phyloP scores from a whole-genome alignment of 345 rosid species.

The Pugionium cornutum region DNA sequence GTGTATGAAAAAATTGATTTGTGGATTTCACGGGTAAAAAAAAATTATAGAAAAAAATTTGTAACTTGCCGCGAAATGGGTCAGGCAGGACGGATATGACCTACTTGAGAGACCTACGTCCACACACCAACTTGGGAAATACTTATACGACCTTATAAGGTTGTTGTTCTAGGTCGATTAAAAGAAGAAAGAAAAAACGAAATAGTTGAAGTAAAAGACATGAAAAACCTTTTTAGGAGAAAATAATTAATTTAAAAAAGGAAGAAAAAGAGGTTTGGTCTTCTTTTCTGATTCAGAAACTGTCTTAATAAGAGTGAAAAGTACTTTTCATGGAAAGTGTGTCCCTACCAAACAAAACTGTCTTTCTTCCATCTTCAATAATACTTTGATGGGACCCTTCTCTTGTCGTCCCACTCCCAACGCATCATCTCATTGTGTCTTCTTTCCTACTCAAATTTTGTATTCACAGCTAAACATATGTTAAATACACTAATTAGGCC shows the following conservation, averaged over 20 bases:
- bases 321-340: slow-evolving; percentile 30
- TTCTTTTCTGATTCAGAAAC: slow-evolving; percentile 35
- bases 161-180: slow-evolving; percentile 3
- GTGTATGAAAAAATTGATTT: too few relatives aligned
- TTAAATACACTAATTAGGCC: too few relatives aligned
- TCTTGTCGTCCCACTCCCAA: slow-evolving; percentile 40
- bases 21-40: too few relatives aligned
- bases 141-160: background rate
- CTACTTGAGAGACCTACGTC: background rate
- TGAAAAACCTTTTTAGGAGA: slow-evolving; percentile 26
- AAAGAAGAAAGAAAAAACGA: background rate
- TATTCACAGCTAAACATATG: too few relatives aligned
- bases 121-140: slow-evolving; percentile 7
- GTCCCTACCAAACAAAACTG: slow-evolving; percentile 36
- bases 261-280: slow-evolving; percentile 42
- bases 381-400: slow-evolving; percentile 41
- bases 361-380: slow-evolving; percentile 43
- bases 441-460: too few relatives aligned
- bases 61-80: too few relatives aligned
- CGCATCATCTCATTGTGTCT: slow-evolving; percentile 23
- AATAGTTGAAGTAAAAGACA: slow-evolving; percentile 26
- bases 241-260: background rate
- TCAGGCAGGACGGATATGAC: too few relatives aligned
- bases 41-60: too few relatives aligned
- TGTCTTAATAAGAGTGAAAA: slow-evolving; percentile 41